Conservation (phyloP, 176 grass and related monocot genomes). For the Juncus inflexus region DNA sequence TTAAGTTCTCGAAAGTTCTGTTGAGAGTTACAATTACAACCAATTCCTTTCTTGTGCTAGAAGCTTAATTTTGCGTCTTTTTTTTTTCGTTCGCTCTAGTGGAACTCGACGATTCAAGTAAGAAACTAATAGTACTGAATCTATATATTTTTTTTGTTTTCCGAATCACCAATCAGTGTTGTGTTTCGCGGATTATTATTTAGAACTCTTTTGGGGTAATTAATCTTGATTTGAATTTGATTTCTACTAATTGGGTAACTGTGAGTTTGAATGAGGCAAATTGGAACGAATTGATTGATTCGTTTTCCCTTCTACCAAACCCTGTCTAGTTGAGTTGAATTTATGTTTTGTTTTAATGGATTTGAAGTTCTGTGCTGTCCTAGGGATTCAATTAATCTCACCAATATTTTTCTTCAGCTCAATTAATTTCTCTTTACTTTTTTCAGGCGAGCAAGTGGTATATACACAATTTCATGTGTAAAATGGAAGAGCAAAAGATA, state of each 20-base stretch:
- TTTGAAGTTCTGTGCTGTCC: background rate
- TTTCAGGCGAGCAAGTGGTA: conserved; percentile 7
- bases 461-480: conserved; percentile 1
- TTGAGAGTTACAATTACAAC: background rate
- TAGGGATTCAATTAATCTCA: background rate
- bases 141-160: background rate
- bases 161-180: background rate
- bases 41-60: background rate
- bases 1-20: conserved; percentile 19
- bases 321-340: background rate
- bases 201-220: no score
- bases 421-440: background rate
- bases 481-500: conserved; percentile 49
- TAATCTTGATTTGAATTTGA: no score
- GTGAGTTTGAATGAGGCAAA: background rate
- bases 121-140: background rate
- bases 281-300: background rate
- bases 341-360: background rate
- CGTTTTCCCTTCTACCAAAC: background rate
- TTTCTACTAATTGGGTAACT: no score
- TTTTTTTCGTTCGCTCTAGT: background rate
- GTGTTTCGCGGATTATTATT: background rate
- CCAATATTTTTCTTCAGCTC: background rate
- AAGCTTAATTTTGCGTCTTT: background rate
- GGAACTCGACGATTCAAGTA: conserved; percentile 5